Base-by-base conservation (phyloP, 2,329 filamentous ascomycete genomes). In the Plectosphaerella sp. region DNA sequence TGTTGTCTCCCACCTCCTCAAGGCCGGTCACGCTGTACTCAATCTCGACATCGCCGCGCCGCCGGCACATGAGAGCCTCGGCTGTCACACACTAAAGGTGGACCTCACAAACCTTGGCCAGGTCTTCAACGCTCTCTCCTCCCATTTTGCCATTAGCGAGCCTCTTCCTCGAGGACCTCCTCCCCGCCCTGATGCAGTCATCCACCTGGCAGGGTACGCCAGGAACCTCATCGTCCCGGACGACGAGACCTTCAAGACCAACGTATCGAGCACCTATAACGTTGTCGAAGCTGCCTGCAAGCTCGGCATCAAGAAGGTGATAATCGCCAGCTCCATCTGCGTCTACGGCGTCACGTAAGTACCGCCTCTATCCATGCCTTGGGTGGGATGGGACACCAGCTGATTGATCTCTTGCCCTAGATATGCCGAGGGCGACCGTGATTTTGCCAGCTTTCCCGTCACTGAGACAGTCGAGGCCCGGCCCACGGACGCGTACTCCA, bases 281-380 rank as follows among this genome's bases (percentile, higher is more conserved):
- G 74, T 86, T 22, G 75, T 86, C 55, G 83, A 86, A 64, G 80
- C 81, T 0, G 81, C 82, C 0, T 82, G 74, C 60, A 84, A 84
- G 56, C 68, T 86, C 0, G 80, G 80, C 12, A 78, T 86, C 7
- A 75, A 74, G 57, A 86, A 86, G 60, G 78, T 86, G 58, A 72
- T 86, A 59, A 76, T 84, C 47, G 83, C 83, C 2, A 78, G 73
- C 52, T 78, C 73, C 18, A 79, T 84, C 59, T 83, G 80, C 0
- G 79, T 77, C 0, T 86, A 86, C 59, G 82, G 82, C 16, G 80
- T 84, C 1, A 82, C 78, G 57, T 86, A 9, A 33, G 28, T 33
- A 5, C 8, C 28, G 22, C 22, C 22, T 22, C 22, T 5, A 22
- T 22, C 22, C 5, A 5, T 22, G 22, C 22, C 22, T n/a, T n/a